Evolutionary conservation across 768 basidiomycete species (phyloP).

Genomic region (Mycena indigotica): DNA sequence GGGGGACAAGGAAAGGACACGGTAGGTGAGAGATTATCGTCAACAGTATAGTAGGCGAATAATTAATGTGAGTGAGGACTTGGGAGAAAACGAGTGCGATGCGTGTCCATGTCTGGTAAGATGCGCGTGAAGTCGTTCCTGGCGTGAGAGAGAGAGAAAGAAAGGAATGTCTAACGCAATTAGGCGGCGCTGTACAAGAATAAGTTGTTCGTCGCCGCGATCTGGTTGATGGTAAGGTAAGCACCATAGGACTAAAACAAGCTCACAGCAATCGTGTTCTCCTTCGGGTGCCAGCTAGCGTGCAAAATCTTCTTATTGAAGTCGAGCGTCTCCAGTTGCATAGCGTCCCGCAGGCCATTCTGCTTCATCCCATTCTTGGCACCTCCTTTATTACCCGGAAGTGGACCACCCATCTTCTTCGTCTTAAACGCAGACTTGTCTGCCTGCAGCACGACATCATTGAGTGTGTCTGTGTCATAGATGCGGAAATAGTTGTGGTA

Average conservation of each 20-base stretch:
- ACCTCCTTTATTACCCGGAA: conserved; percentile 68
- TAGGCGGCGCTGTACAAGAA: conserved; percentile 80
- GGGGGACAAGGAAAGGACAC: conserved; percentile 2
- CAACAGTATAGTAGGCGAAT: conserved; percentile 14
- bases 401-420: conserved; percentile 93
- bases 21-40: conserved; percentile 15
- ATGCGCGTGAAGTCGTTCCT: conserved; percentile 23
- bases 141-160: conserved; percentile 16
- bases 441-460: conserved; percentile 93
- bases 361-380: conserved; percentile 77
- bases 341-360: conserved; percentile 75
- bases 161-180: conserved; percentile 26
- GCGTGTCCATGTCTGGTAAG: conserved; percentile 19
- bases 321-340: conserved; percentile 85
- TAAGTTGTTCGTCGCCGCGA: conserved; percentile 96
- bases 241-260: not conserved
- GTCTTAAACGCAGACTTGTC: conserved; percentile 99
- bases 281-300: conserved; percentile 95
- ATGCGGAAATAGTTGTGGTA: conserved; percentile 99
- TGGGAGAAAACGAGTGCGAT: conserved; percentile 20
- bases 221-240: conserved; percentile 54
- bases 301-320: conserved; percentile 98
- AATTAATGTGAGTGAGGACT: conserved; percentile 17
- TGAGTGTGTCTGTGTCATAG: conserved; percentile 87
- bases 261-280: conserved; percentile 95